Base-by-base conservation (phyloP, 2,329 filamentous ascomycete genomes). In the Pestalotiopsis sp. region DNA sequence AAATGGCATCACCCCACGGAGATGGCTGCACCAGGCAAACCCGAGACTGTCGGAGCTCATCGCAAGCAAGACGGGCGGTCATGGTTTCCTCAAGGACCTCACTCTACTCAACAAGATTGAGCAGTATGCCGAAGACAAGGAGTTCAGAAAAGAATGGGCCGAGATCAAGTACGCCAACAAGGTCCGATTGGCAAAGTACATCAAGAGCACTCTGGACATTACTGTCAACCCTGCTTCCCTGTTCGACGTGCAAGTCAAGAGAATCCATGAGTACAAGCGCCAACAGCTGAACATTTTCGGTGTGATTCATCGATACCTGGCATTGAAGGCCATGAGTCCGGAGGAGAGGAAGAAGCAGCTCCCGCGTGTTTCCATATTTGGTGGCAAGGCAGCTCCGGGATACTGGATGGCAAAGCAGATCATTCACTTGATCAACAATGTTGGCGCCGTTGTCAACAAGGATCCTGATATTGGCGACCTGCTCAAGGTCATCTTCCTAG, bases 401-500 rank as follows among this genome's bases (percentile, higher is more conserved):
- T 99, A 99, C 86, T 99, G 96, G 96, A 99, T 98, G 96, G 96
- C 96, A 49, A 99, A 99, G 88, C 97, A 96, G 55, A 94, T 98
- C 73, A 99, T 99, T 75, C 95, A 98, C 79, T 88, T 99, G 68
- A 91, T 99, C 85, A 98, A 98, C 84, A 92, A 91, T 70, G 96
- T 98, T 31, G 94, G 94, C 3, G 84, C 90, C 17, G 93, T 98
- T 2, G 92, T 99, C 74, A 99, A 99, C 85, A 93, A 93, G 55
- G 96, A 99, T 76, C 86, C 90, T 58, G 96, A 98, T 41, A 91
- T 98, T 77, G 95, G 95, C 39, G 95, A 98, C 77, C 86, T 97
- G 38, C 88, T 99, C 78, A 99, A 99, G 87, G 96, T 99, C 66
- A 91, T 99, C 77, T 99, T 98, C 86, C 82, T 99, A 66, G 94